Base-by-base conservation (phyloP, 352 stramenopile species). In the Globisporangium abappressorium region DNA sequence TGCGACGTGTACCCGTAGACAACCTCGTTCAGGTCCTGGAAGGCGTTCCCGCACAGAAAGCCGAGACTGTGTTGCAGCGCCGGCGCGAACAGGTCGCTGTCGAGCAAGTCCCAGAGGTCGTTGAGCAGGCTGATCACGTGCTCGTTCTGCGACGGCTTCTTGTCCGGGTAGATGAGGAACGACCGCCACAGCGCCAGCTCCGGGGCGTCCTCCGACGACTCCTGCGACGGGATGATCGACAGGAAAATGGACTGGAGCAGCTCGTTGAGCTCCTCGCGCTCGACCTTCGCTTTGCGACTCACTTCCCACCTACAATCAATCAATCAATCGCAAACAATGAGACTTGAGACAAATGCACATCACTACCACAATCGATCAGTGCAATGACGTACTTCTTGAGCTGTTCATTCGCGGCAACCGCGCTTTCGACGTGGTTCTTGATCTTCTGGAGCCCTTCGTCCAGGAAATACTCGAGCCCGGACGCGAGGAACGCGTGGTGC, bases 151-250 rank as follows among this genome's bases (percentile, higher is more conserved):
- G 74, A 80, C 47, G 78, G 71, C 63, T 80, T 75, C 65, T 92
- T 93, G 64, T 92, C 85, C 12, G 81, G 58, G 69, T 92, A 92
- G 69, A 92, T 91, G 64, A 94, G 70, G 64, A 94, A 92, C 26
- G 66, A 77, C 12, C 80, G 77, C 85, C 85, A 94, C 56, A 77
- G 73, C 14, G 43, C 66, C 24, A 88, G 59, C 38, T 87, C 77
- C 2, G 46, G 20, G 1, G 38, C 69, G 4, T 73, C 57, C 36
- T 80, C 59, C 5, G 57, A 47, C 6, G 63, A 66, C n/a, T 57
- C 61, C 2, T 71, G 58, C 46, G 79, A 76, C 24, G 84, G 85
- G 51, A 90, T 61, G 59, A 89, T 76, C 14, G 74, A 70, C 62
- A 90, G 49, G 64, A 91, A 92, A 36, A 93, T 70, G 18, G 76